Evolutionary conservation across 2,329 filamentous ascomycete species (phyloP).

Genomic region (Talaromyces atroroseus): DNA sequence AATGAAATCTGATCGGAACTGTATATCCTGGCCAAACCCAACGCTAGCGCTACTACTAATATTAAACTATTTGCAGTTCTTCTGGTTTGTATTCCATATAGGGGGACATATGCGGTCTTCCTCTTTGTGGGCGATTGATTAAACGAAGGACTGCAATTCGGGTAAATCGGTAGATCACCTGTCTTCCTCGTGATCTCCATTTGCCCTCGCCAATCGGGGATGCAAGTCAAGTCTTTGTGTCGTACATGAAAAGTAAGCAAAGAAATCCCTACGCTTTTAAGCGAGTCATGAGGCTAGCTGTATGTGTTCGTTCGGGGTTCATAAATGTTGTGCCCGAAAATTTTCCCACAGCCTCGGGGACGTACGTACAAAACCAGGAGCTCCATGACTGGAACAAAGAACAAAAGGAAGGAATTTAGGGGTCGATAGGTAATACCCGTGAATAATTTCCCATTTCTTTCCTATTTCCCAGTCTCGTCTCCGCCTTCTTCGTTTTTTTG

Average conservation of each 20-base stretch:
- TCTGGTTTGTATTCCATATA: background rate
- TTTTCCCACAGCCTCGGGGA: constrained; percentile 4
- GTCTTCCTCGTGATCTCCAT: constrained; percentile 2
- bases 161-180: background rate
- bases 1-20: background rate
- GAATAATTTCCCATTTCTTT: background rate
- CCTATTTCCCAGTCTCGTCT: constrained; percentile 16
- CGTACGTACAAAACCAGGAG: background rate
- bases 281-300: constrained; percentile 7
- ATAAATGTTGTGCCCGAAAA: constrained; percentile 5
- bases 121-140: background rate
- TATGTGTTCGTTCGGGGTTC: constrained; percentile 1
- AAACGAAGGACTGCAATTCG: background rate
- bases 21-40: background rate
- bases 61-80: background rate
- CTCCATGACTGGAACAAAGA: constrained; percentile 8
- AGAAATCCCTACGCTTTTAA: background rate
- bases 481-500: constrained; percentile 25
- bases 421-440: background rate
- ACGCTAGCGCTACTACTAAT: background rate
- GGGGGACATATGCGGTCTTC: background rate
- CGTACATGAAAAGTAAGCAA: constrained; percentile 8
- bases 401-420: background rate
- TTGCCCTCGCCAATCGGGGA: constrained; percentile 4
- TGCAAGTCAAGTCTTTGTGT: background rate